phyloP scores from a whole-genome alignment of 345 rosid genomes.

The Populus ilicifolia region DNA sequence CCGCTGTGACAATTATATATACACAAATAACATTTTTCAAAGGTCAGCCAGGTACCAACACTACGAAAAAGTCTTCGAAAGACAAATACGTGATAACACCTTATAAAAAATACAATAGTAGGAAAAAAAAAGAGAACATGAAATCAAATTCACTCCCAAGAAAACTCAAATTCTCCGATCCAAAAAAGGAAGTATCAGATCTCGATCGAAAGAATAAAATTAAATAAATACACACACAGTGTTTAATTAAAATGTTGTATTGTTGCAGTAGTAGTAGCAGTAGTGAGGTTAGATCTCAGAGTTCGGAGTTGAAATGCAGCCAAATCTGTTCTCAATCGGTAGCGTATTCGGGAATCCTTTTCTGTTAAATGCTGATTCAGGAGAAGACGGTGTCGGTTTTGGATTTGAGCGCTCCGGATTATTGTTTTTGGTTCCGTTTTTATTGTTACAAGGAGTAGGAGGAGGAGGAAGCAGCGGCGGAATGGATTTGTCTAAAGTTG shows the following conservation, averaged over 20 bases:
- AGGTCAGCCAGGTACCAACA: too few relatives aligned
- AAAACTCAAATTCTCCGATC: neutral
- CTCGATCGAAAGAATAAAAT: neutral
- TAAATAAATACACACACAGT: neutral
- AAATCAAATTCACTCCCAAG: neutral
- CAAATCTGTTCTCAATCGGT: slow-evolving; percentile 65
- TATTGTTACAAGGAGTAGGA: slow-evolving; percentile 61
- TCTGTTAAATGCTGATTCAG: slow-evolving; percentile 59
- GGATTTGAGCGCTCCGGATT: slow-evolving; percentile 78
- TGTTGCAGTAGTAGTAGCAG: neutral
- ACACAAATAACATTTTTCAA: too few relatives aligned
- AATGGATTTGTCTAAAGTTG: slow-evolving; percentile 92
- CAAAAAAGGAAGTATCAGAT: neutral
- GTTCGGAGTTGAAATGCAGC: slow-evolving; percentile 64
- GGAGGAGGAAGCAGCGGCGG: slow-evolving; percentile 56
- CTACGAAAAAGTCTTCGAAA: neutral
- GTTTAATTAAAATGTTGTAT: neutral
- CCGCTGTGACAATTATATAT: too few relatives aligned
- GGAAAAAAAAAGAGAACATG: neutral
- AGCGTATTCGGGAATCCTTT: slow-evolving; percentile 57
- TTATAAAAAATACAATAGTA: neutral
- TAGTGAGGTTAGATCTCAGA: slow-evolving; percentile 22
- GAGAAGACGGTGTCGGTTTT: slow-evolving; percentile 20
- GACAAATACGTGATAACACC: neutral
- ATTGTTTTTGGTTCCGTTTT: slow-evolving; percentile 76